These are phyloP conservation scores for Rubia balearica DNA, from an alignment of 305 asterid species.

Conservation along the genomic window DNA sequence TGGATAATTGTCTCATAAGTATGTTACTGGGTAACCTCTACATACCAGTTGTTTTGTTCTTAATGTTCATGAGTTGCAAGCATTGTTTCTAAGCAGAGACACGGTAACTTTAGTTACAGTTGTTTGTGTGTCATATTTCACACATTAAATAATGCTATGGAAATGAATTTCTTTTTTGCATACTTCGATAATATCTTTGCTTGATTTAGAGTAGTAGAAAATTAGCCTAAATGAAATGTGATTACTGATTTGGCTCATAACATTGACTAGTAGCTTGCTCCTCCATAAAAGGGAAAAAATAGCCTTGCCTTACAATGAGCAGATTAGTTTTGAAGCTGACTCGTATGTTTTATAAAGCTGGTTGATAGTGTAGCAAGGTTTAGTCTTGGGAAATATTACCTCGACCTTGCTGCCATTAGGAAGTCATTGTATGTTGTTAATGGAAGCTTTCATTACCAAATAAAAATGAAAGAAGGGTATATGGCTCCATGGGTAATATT, in stretches of 20 bases:
- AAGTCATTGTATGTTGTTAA: background rate
- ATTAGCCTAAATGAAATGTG: background rate
- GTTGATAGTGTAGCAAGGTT: background rate
- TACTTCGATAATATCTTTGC: background rate
- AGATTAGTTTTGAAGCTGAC: background rate
- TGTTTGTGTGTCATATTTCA: background rate
- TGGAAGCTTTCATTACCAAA: background rate
- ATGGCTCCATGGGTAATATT: background rate
- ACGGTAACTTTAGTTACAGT: background rate
- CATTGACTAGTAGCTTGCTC: too few relatives aligned
- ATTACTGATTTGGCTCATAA: background rate
- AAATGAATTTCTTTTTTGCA: background rate
- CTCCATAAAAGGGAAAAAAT: background rate
- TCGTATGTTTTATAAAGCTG: background rate
- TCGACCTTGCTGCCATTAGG: background rate
- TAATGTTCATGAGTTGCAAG: slow-evolving; percentile 10
- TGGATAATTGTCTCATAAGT: background rate
- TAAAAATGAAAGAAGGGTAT: background rate
- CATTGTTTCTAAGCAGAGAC: background rate
- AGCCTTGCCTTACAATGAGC: background rate
- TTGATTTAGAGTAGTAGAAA: slow-evolving; percentile 1
- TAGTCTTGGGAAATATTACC: background rate
- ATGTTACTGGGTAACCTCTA: background rate
- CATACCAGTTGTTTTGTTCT: slow-evolving; percentile 6
- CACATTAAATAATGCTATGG: background rate